Percentiles rank a stretch among this genome's conserved stretches.
Evolutionary conservation across 495 filamentous ascomycete genomes (phyloP).

Genomic region (Hyaloscypha hepaticicola): DNA sequence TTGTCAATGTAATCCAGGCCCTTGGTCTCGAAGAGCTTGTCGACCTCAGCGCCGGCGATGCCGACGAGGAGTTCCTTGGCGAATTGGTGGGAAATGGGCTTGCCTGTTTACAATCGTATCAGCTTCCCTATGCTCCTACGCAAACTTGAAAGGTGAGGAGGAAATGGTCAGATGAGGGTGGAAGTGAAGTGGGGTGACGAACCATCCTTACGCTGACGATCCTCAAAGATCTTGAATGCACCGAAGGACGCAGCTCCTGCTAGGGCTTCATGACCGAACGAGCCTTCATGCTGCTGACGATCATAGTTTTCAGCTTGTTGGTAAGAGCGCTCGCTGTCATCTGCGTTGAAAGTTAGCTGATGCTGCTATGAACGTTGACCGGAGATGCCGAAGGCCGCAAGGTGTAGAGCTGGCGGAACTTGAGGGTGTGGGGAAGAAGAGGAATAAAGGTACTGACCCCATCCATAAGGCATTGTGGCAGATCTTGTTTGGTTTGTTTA

Average conservation of each 20-base stretch:
- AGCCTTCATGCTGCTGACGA: slow-evolving; percentile 61
- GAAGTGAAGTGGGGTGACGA: slow-evolving; percentile 14
- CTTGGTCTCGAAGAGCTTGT: slow-evolving; percentile 75
- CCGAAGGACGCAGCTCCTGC: slow-evolving; percentile 75
- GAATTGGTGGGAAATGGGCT: slow-evolving; percentile 63
- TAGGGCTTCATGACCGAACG: slow-evolving; percentile 69
- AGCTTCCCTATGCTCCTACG: background rate
- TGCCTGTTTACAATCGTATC: slow-evolving; percentile 45
- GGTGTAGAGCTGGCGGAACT: background rate
- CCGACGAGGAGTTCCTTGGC: slow-evolving; percentile 75
- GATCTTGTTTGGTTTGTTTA: background rate
- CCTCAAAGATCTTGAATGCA: slow-evolving; percentile 73
- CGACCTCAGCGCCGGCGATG: slow-evolving; percentile 67
- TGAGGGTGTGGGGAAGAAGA: background rate
- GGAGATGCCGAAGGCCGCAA: background rate
- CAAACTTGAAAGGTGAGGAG: too few species aligned
- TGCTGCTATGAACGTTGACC: too few species aligned
- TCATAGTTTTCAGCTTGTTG: slow-evolving; percentile 41
- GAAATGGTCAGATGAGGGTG: background rate
- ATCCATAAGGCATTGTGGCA: slow-evolving; percentile 14
- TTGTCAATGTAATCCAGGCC: slow-evolving; percentile 65
- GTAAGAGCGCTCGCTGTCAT: background rate
- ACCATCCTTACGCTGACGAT: slow-evolving; percentile 69
- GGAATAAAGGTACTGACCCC: slow-evolving; percentile 1
- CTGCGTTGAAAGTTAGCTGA: background rate